Percentiles rank a stretch among this genome's conserved stretches.
Conservation (phyloP, 2,329 filamentous ascomycete genomes). For the Aspergillus flavus region DNA sequence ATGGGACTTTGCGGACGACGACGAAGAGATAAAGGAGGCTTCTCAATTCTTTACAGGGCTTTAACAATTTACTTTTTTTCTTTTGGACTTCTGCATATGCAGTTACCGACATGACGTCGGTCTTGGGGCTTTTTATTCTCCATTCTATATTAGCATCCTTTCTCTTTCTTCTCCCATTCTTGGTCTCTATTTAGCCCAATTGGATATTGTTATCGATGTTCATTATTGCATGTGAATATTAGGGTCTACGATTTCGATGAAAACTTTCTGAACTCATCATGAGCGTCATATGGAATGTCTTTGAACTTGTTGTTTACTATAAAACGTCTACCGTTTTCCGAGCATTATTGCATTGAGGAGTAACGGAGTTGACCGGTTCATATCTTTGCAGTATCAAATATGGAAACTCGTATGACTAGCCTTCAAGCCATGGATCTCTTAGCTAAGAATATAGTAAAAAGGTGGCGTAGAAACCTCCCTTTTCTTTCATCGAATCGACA, state of each 20-base stretch:
- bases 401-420: not conserved
- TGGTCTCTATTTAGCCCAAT: not conserved
- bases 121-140: not conserved
- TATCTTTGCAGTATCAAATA: not conserved
- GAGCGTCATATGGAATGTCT: not conserved
- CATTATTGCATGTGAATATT: not conserved
- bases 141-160: not conserved
- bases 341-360: conserved; percentile 2
- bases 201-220: not conserved
- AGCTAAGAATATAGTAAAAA: not conserved
- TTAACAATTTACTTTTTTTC: conserved; percentile 21
- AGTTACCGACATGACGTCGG: not conserved
- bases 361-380: not conserved
- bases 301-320: not conserved
- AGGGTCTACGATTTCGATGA: not conserved
- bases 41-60: conserved; percentile 70
- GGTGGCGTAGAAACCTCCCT: not conserved
- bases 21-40: conserved; percentile 76
- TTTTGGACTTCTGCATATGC: not conserved
- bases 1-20: conserved; percentile 94
- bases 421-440: not conserved
- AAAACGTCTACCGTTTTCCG: not conserved
- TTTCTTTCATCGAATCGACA: not conserved
- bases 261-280: not conserved
- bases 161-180: not conserved